These are phyloP conservation scores for Cladorrhinum sp. DNA, from an alignment of 2,329 filamentous ascomycete species.

Conservation along the genomic window DNA sequence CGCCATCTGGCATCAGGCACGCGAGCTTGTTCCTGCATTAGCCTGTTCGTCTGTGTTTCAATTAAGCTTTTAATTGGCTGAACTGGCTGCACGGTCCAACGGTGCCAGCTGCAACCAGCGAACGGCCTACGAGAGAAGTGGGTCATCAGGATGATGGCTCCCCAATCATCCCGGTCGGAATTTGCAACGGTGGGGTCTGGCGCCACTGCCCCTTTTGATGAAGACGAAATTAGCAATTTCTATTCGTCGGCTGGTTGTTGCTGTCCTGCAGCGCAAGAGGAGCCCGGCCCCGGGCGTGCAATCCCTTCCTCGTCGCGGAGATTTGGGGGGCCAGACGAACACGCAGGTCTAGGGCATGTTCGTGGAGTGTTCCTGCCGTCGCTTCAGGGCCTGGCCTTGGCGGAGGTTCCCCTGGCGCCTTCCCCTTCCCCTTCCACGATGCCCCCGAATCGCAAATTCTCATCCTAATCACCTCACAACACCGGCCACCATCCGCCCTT, in stretches of 20 bases:
- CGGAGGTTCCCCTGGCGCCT: slow-evolving; percentile 8
- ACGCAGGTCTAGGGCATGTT: slow-evolving; percentile 11
- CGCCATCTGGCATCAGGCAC: slow-evolving; percentile 22
- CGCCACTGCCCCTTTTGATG: slow-evolving; percentile 26
- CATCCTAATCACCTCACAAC: slow-evolving; percentile 15
- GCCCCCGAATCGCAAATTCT: slow-evolving; percentile 16
- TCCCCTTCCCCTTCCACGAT: slow-evolving; percentile 2
- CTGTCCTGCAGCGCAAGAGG: slow-evolving; percentile 6
- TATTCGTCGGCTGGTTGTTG: slow-evolving; percentile 25
- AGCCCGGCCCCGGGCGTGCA: slow-evolving; percentile 16
- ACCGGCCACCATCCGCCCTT: slow-evolving; percentile 9
- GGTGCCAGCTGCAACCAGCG: slow-evolving; percentile 13
- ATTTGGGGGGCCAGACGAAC: slow-evolving; percentile 25
- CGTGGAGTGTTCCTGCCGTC: slow-evolving; percentile 10
- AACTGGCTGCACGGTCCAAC: slow-evolving; percentile 4
- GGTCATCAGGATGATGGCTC: slow-evolving; percentile 11
- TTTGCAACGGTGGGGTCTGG: slow-evolving; percentile 9
- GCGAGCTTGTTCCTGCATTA: slow-evolving; percentile 24
- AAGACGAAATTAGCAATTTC: slow-evolving; percentile 30
- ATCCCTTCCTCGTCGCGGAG: slow-evolving; percentile 23
- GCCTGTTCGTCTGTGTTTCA: slow-evolving; percentile 8
- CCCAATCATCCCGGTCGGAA: slow-evolving; percentile 11
- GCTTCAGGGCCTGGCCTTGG: slow-evolving; percentile 18
- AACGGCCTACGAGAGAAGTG: slow-evolving; percentile 13
- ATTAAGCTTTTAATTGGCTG: not conserved